A percentile compares a stretch with the other conserved stretches of the same genome.
phyloP scores from a whole-genome alignment of 78 protist genomes.

The Dictyostelium brefeldianum region DNA sequence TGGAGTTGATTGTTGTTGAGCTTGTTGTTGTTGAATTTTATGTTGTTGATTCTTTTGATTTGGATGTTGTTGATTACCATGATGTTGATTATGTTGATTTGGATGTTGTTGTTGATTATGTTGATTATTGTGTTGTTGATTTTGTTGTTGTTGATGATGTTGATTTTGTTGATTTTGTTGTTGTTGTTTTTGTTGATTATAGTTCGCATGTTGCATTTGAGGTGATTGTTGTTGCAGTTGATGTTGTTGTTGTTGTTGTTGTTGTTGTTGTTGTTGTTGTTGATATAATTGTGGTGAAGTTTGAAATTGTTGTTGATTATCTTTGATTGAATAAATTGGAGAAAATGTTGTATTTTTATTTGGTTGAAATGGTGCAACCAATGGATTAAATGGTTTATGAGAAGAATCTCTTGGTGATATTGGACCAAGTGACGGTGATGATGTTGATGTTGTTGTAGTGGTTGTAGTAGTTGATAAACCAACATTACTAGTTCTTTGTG shows the following conservation, averaged over 20 bases:
- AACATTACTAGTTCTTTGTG: no score
- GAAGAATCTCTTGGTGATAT: neutral
- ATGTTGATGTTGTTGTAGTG: neutral
- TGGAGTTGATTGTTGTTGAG: neutral
- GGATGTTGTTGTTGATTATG: conserved; percentile 5
- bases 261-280: conserved; percentile 25
- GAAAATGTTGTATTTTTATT: conserved; percentile 17
- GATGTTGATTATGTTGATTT: neutral
- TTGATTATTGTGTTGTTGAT: conserved; percentile 6
- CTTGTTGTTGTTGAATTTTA: neutral
- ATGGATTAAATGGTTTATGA: conserved; percentile 74
- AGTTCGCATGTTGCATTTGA: conserved; percentile 14
- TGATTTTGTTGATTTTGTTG: conserved; percentile 18
- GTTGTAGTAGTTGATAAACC: neutral
- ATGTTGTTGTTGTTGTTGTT: conserved; percentile 7
- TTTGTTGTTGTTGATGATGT: neutral
- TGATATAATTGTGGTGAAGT: conserved; percentile 9
- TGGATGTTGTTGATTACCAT: neutral
- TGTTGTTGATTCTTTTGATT: neutral
- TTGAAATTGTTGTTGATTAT: neutral
- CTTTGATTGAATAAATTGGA: neutral
- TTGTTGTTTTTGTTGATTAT: conserved; percentile 1
- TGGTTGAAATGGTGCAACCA: conserved; percentile 79
- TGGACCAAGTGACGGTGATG: neutral
- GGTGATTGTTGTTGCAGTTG: conserved; percentile 3